These are phyloP conservation scores for Wickerhamiella kurtzmanii DNA, from an alignment of 805 yeast genomes.

Conservation along the genomic window DNA sequence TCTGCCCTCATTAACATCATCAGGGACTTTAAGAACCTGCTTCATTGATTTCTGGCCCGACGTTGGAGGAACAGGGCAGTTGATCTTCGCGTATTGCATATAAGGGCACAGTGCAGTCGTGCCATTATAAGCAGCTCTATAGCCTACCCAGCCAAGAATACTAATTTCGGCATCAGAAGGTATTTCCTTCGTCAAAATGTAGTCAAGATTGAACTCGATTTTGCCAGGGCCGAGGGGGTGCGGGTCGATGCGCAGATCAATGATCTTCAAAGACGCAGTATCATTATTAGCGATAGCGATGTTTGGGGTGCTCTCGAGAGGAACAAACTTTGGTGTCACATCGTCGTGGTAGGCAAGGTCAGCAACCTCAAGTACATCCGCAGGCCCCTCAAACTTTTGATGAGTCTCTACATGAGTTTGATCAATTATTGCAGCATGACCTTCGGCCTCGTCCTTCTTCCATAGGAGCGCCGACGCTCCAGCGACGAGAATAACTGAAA, in stretches of 20 bases:
- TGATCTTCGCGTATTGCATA: constrained; percentile 17
- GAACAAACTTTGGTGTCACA: constrained; percentile 10
- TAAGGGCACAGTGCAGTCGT: constrained; percentile 21
- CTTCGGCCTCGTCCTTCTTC: background rate
- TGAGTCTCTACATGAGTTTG: too few species aligned
- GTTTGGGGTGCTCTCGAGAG: constrained; percentile 7
- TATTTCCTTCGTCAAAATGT: constrained; percentile 15
- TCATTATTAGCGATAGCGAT: constrained; percentile 18
- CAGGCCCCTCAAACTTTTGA: constrained; percentile 4
- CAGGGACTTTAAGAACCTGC: constrained; percentile 21
- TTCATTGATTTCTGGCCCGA: constrained; percentile 6
- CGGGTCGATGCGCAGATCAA: constrained; percentile 17
- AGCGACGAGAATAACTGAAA: background rate
- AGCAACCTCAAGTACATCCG: constrained; percentile 10
- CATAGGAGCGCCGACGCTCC: background rate
- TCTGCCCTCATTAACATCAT: constrained; percentile 19
- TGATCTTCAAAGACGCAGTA: constrained; percentile 18
- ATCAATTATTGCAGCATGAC: too few species aligned
- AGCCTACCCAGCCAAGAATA: constrained; percentile 15
- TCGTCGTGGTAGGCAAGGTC: constrained; percentile 10
- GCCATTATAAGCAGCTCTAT: constrained; percentile 13
- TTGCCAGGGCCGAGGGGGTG: constrained; percentile 23
- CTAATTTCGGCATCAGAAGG: constrained; percentile 18
- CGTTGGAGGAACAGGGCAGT: constrained; percentile 20
- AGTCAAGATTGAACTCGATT: constrained; percentile 16